These are phyloP conservation scores for Cornus kousa DNA, from an alignment of 148 eudicot genomes.

Conservation along the genomic window DNA sequence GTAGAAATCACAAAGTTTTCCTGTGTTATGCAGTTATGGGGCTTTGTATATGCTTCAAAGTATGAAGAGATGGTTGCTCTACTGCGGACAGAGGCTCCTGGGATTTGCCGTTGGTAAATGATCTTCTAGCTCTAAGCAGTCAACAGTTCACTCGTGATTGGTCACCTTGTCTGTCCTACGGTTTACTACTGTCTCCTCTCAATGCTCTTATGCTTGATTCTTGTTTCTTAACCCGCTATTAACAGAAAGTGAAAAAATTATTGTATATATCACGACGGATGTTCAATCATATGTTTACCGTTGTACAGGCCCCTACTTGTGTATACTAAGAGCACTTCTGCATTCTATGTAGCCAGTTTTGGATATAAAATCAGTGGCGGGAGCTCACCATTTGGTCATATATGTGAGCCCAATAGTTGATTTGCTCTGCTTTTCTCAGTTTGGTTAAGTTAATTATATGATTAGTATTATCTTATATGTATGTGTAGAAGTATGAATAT, in stretches of 20 bases:
- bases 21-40: conserved; percentile 72
- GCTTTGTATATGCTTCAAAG: conserved; percentile 82
- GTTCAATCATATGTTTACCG: neutral
- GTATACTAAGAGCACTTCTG: conserved; percentile 2
- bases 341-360: conserved; percentile 2
- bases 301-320: conserved; percentile 2
- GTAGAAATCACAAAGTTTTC: neutral
- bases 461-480: too few species aligned
- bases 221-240: neutral
- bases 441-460: neutral
- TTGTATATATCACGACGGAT: neutral
- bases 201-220: neutral
- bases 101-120: conserved; percentile 67
- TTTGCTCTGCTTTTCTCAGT: neutral
- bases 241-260: neutral
- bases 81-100: conserved; percentile 71
- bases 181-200: neutral
- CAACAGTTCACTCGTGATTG: neutral
- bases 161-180: neutral
- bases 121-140: neutral
- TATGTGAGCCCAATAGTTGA: neutral
- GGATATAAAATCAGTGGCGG: neutral
- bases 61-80: conserved; percentile 66
- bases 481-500: too few species aligned
- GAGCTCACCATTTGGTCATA: neutral